Conservation (phyloP, 73 alveolate genomes). For the Breviolum minutum region DNA sequence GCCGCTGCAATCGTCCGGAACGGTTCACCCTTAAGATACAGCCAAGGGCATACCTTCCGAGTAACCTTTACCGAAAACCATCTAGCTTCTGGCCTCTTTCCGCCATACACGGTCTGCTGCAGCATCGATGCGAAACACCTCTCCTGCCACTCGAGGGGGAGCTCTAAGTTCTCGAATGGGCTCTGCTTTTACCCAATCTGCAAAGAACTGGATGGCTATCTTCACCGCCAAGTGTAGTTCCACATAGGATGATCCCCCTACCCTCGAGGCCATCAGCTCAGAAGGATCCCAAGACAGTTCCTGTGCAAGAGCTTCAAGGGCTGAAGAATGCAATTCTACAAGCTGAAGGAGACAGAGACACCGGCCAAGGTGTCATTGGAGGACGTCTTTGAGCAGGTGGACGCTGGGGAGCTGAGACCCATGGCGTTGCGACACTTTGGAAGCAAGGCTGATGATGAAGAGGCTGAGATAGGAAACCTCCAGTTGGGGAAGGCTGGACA, state of each 20-base stretch:
- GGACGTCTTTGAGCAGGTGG: background rate
- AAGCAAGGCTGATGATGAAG: too few species aligned
- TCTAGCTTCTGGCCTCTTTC: background rate
- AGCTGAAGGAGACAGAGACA: background rate
- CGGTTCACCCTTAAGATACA: background rate
- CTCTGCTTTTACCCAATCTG: too few species aligned
- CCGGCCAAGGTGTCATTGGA: background rate
- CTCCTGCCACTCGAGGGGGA: background rate
- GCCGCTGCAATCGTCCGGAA: background rate
- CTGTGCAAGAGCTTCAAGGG: background rate
- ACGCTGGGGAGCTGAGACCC: background rate
- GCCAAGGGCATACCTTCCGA: background rate
- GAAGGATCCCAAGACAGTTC: background rate
- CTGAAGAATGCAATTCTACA: background rate
- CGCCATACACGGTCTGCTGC: background rate
- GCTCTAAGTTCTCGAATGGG: too few species aligned
- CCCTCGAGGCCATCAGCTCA: too few species aligned
- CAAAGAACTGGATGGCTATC: too few species aligned
- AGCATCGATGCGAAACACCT: constrained; percentile 6
- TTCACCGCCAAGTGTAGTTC: too few species aligned
- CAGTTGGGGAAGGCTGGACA: background rate
- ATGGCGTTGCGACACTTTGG: background rate
- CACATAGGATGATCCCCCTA: too few species aligned
- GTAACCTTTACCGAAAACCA: background rate
- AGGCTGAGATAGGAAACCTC: background rate